Evolutionary conservation across 139 green algal species (phyloP), one percentile per base, ranked within the genome.

Genomic region (Micractinium conductrix): DNA sequence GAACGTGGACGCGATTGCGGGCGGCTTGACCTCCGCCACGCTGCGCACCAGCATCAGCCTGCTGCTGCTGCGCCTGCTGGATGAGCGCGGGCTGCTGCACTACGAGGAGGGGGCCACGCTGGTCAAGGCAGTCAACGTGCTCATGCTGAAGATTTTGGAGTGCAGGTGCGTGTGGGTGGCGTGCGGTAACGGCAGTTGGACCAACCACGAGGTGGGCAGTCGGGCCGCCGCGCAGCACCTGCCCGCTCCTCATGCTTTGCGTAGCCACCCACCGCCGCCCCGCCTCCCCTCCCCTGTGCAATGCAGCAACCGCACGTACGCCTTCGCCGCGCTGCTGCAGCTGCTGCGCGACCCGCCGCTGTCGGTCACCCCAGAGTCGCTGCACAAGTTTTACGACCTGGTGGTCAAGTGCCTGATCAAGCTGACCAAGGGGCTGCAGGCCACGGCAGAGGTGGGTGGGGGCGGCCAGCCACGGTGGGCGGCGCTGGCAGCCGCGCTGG

Each of bases 321-420:
- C 91, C 40, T 98, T 98, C 85, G 79, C 85, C 26, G 93, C 89
- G 21, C 89, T 99, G 79, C 90, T 99, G 55, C 58, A 76, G 35
- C 89, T 98, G 69, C 89, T 99, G 72, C 90, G 91, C 2, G 62
- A 85, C 16, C 87, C 89, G 68, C 90, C 91, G 7, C 16, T 35
- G 21, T 74, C 84, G 55, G 44, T 94, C 53, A 44, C 17, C 2
- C n/a, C 60, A 19, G 74, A 80, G 3, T 7, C 86, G 58, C 28
- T 83, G 30, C 68, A 65, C 50, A 97, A 96, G 90, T 96, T 96
- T 78, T 89, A 88, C 43, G 94, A 98, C 71, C 91, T 99, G 74
- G 92, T 98, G 26, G 95, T 99, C 68, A 99, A 98, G 88, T 99
- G 97, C 94, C 92, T 98, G 14, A 98, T 99, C 85, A 98, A 98